Percentiles rank a stretch among this genome's conserved stretches.
Evolutionary conservation across 371 early-diverging fungal species (phyloP).

Genomic region (Mycotypha africana): DNA sequence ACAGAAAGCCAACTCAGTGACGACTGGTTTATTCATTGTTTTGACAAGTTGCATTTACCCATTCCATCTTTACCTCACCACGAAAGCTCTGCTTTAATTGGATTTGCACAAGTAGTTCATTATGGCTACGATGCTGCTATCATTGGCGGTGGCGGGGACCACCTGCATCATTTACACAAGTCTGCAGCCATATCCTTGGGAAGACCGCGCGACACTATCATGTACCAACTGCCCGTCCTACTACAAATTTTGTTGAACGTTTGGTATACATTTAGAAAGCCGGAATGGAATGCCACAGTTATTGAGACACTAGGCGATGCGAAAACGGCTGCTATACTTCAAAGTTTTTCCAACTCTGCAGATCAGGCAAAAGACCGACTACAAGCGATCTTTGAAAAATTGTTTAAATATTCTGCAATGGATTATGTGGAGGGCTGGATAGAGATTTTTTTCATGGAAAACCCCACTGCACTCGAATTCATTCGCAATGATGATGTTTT

Average conservation of each 20-base stretch:
- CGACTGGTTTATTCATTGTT: conserved; percentile 21
- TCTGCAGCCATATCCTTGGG: background rate
- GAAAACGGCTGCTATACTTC: conserved; percentile 37
- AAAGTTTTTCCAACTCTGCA: conserved; percentile 38
- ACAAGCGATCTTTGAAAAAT: conserved; percentile 49
- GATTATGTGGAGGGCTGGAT: conserved; percentile 62
- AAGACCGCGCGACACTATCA: conserved; percentile 42
- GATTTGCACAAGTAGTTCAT: conserved; percentile 28
- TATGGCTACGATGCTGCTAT: conserved; percentile 13
- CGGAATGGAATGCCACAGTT: conserved; percentile 17
- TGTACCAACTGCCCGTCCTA: conserved; percentile 51
- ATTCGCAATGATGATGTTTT: too few relatives aligned
- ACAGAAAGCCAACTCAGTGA: conserved; percentile 36
- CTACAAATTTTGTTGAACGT: conserved; percentile 47
- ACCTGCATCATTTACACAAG: too few relatives aligned
- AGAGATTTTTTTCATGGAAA: conserved; percentile 58
- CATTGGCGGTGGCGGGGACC: too few relatives aligned
- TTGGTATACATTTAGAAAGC: conserved; percentile 47
- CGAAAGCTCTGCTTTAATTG: conserved; percentile 20
- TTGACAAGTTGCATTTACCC: conserved; percentile 6
- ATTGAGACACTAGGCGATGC: conserved; percentile 24
- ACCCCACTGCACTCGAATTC: conserved; percentile 43
- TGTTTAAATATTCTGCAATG: conserved; percentile 49
- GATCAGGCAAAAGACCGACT: conserved; percentile 48
- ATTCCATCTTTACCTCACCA: conserved; percentile 14